Percentiles rank a stretch among this genome's conserved stretches.
These are phyloP conservation scores for Mucuna pruriens DNA, from an alignment of 306 rosid species.

Conservation along the genomic window DNA sequence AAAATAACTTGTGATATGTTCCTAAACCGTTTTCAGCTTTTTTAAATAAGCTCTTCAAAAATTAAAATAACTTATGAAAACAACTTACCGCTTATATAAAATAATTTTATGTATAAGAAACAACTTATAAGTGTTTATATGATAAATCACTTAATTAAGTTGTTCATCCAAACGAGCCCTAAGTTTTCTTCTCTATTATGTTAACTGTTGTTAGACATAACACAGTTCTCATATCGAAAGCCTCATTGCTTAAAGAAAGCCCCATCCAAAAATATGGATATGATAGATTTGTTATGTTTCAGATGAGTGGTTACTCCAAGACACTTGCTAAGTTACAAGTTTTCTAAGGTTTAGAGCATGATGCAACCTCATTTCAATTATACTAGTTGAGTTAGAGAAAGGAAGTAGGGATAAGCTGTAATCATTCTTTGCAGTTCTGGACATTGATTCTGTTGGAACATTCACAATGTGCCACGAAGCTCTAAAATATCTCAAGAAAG, in stretches of 20 bases:
- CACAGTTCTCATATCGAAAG: not conserved
- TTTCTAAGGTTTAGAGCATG: not conserved
- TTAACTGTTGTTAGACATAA: not conserved
- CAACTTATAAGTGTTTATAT: not conserved
- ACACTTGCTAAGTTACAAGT: not conserved
- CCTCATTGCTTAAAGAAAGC: not conserved
- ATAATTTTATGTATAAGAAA: not conserved
- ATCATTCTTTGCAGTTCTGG: constrained; percentile 68
- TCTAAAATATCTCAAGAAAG: constrained; percentile 91
- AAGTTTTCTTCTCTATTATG: not conserved
- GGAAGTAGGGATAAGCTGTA: constrained; percentile 32
- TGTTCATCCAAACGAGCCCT: not conserved
- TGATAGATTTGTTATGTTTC: constrained; percentile 21
- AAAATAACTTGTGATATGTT: not conserved
- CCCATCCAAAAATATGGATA: not conserved
- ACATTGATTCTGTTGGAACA: constrained; percentile 96
- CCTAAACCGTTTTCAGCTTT: not conserved
- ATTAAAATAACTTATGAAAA: not conserved
- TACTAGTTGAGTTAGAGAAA: not conserved
- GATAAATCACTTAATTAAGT: not conserved
- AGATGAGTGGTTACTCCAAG: not conserved
- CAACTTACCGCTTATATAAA: not conserved
- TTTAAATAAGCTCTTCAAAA: not conserved
- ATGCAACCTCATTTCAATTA: not conserved
- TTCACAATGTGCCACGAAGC: constrained; percentile 95